These are phyloP conservation scores for Sutorius eximius DNA, from an alignment of 1,284 basidiomycete genomes.

Conservation along the genomic window DNA sequence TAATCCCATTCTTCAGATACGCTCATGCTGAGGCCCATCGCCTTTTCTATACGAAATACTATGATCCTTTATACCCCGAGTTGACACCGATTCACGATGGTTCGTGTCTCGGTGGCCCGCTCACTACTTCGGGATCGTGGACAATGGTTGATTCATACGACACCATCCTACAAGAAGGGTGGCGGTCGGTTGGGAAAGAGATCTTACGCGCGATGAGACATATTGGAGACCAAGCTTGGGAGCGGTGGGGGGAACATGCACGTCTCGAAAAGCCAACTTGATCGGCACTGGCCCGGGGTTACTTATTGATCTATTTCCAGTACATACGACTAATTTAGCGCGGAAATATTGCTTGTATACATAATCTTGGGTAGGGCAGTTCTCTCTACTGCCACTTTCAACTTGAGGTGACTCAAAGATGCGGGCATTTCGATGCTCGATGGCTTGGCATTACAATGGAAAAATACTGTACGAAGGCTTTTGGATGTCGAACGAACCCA, in stretches of 20 bases:
- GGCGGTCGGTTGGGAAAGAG: constrained; percentile 27
- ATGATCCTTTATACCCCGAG: constrained; percentile 71
- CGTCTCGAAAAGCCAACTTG: constrained; percentile 34
- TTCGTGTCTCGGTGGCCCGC: constrained; percentile 23
- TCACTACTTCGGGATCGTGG: constrained; percentile 30
- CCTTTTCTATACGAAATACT: constrained; percentile 60
- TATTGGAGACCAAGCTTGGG: constrained; percentile 32
- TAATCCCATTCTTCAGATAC: constrained; percentile 34
- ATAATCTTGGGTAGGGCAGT: constrained; percentile 1
- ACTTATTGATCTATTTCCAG: constrained; percentile 17
- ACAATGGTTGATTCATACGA: constrained; percentile 31
- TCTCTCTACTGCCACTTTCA: too few species aligned
- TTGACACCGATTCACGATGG: constrained; percentile 41
- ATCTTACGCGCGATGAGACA: constrained; percentile 24
- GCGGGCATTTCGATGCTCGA: too few species aligned
- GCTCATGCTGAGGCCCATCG: constrained; percentile 41
- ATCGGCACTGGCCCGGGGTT: constrained; percentile 9
- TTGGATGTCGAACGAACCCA: not conserved
- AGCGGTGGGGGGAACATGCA: constrained; percentile 32
- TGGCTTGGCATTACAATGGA: not conserved
- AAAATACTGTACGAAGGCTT: not conserved
- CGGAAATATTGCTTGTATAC: constrained; percentile 19
- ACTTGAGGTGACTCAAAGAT: too few species aligned
- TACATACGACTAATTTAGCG: constrained; percentile 18
- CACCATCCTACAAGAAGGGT: constrained; percentile 31